phyloP scores from a whole-genome alignment of 495 filamentous ascomycete species.

The Penicillium flavigenum region DNA sequence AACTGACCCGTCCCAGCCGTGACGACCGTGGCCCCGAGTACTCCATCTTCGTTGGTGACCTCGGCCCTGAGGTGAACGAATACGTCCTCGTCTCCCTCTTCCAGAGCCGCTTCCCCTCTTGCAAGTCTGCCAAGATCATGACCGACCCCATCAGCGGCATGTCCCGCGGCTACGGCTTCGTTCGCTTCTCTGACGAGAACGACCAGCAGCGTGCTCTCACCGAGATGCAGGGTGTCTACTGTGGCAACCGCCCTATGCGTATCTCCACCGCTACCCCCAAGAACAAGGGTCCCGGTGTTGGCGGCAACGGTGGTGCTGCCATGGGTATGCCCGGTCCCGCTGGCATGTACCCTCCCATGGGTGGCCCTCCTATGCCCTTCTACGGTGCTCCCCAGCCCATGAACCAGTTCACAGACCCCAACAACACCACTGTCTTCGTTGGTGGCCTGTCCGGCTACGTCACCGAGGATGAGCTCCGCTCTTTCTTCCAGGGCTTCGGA shows the following conservation, averaged over 20 bases:
- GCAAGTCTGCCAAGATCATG: constrained; percentile 99
- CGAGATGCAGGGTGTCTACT: constrained; percentile 99
- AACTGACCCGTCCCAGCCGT: constrained; percentile 49
- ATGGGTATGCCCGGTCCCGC: constrained; percentile 55
- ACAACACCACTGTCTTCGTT: constrained; percentile 99
- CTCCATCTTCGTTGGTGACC: constrained; percentile 96
- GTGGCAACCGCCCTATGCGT: constrained; percentile 97
- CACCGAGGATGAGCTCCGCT: constrained; percentile 97
- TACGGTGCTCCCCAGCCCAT: constrained; percentile 89
- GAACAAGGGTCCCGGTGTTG: constrained; percentile 74
- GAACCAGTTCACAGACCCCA: constrained; percentile 99
- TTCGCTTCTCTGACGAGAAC: constrained; percentile 89
- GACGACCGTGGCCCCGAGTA: constrained; percentile 96
- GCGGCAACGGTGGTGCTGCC: constrained; percentile 51
- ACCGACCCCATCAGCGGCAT: constrained; percentile 97
- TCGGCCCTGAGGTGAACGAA: constrained; percentile 98
- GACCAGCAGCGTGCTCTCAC: constrained; percentile 93
- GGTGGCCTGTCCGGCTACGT: constrained; percentile 97
- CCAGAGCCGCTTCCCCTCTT: constrained; percentile 91
- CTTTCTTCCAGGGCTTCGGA: constrained; percentile 99
- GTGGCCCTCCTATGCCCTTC: constrained; percentile 75
- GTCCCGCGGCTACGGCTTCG: constrained; percentile 97
- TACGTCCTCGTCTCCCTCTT: constrained; percentile 96
- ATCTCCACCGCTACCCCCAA: constrained; percentile 98
- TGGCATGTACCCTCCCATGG: constrained; percentile 64